A percentile compares a stretch with the other conserved stretches of the same genome.
These are phyloP conservation scores for Tuber brumale DNA, from an alignment of 495 filamentous ascomycete species.

Conservation along the genomic window DNA sequence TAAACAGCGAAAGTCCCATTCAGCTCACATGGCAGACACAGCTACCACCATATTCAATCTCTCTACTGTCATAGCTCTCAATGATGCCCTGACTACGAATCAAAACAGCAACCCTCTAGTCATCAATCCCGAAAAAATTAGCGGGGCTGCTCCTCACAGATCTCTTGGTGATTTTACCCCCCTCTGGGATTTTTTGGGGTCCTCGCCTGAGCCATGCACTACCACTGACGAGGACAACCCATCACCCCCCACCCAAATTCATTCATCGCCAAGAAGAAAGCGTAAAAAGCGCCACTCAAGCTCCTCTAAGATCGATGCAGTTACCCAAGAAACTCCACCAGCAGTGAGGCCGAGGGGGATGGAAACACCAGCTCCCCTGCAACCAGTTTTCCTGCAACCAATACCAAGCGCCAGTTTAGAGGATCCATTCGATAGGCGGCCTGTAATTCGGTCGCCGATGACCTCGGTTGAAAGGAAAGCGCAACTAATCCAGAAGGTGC, in stretches of 20 bases:
- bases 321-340: not conserved
- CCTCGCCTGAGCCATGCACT: not conserved
- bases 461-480: conserved; percentile 31
- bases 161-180: conserved; percentile 26
- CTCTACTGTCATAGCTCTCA: not conserved
- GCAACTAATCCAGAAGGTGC: conserved; percentile 31
- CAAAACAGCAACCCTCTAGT: not conserved
- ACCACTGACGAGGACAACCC: not conserved
- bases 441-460: conserved; percentile 12
- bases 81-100: not conserved
- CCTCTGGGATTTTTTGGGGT: conserved; percentile 20
- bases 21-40: not conserved
- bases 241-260: not conserved
- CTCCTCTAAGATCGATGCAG: not conserved
- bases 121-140: not conserved
- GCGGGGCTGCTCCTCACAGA: not conserved
- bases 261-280: not conserved
- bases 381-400: not conserved
- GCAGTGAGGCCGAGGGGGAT: not conserved
- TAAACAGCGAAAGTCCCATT: not conserved
- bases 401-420: not conserved
- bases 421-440: conserved; percentile 7
- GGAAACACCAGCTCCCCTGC: not conserved
- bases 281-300: not conserved
- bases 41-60: not conserved